Evolutionary conservation across 2,329 filamentous ascomycete genomes (phyloP), one percentile per base, ranked within the genome.

Genomic region (Talaromyces pinophilus): DNA sequence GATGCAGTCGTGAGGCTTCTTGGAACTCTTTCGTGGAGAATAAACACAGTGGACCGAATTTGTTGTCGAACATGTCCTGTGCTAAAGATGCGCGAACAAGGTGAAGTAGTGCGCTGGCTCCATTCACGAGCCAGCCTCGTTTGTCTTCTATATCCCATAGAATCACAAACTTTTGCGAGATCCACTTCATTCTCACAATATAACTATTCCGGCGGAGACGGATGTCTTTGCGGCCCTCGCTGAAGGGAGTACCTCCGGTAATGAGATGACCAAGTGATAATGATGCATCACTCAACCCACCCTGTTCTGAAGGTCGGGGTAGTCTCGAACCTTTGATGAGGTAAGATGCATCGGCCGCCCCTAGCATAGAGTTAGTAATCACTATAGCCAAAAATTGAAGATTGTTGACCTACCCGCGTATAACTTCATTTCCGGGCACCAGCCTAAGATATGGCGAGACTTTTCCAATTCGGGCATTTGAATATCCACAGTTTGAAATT

Each of bases 81-180:
- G 68, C 60, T 7, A 77, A 46, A 2, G 74, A 75, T 6, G 74
- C 71, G 1, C 73, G 69, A 10, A 80, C 66, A 2, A 81, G 72
- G 64, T 82, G 78, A 5, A 81, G 72, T 25, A 81, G 63, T 4
- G 76, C 77, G 65, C 72, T 76, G 3, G 72, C 69, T 13, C 78
- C 79, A 63, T 80, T 75, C 0, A 78, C 69, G 1, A 80, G 63
- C 77, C 77, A 81, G 1, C 71, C 77, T 42, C 75, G 71, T 46
- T 69, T 72, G 8, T 71, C 71, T 22, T 38, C 68, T 19, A 62
- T 71, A 59, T 74, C 75, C 66, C 67, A 74, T 1, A 72, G 61
- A 1, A 72, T 68, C 1, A 74, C 71, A 35, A 69, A 75, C 22
- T 74, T 75, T 6, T 71, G 66, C 0, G 68, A 65, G 15, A 79